Conservation (phyloP, 495 filamentous ascomycete genomes). For the Podospora bellae-mahoneyi region DNA sequence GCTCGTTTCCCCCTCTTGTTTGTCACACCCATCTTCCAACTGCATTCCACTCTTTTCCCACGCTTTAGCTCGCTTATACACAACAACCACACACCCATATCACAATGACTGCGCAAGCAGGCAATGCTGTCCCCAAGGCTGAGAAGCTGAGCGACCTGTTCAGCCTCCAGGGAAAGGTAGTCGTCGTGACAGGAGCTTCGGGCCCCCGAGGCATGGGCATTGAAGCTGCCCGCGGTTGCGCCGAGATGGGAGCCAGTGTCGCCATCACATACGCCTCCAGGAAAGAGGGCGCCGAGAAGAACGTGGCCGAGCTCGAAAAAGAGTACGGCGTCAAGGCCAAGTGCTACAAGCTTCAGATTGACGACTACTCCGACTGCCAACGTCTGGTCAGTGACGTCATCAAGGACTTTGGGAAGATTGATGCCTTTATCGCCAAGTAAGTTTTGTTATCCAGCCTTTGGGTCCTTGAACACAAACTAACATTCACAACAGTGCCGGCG, state of each 20-base stretch:
- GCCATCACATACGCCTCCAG: slow-evolving; percentile 49
- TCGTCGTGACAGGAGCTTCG: slow-evolving; percentile 51
- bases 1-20: background rate
- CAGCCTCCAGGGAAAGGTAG: slow-evolving; percentile 53
- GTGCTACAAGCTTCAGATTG: slow-evolving; percentile 65
- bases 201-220: slow-evolving; percentile 53
- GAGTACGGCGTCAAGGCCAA: slow-evolving; percentile 56
- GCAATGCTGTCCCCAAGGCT: slow-evolving; percentile 30
- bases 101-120: slow-evolving; percentile 7
- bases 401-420: slow-evolving; percentile 54
- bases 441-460: slow-evolving; percentile 13
- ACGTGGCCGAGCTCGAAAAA: slow-evolving; percentile 49
- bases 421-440: slow-evolving; percentile 47
- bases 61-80: background rate
- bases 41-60: background rate
- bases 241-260: slow-evolving; percentile 50
- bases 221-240: slow-evolving; percentile 45
- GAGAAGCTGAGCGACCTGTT: slow-evolving; percentile 41
- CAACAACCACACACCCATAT: background rate
- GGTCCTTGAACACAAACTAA: background rate
- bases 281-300: slow-evolving; percentile 54
- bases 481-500: slow-evolving; percentile 37
- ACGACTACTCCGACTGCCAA: slow-evolving; percentile 52
- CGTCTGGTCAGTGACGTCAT: slow-evolving; percentile 52
- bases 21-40: background rate